Evolutionary conservation across 352 stramenopile species (phyloP).

Genomic region (Halophytophthora polymorphica): DNA sequence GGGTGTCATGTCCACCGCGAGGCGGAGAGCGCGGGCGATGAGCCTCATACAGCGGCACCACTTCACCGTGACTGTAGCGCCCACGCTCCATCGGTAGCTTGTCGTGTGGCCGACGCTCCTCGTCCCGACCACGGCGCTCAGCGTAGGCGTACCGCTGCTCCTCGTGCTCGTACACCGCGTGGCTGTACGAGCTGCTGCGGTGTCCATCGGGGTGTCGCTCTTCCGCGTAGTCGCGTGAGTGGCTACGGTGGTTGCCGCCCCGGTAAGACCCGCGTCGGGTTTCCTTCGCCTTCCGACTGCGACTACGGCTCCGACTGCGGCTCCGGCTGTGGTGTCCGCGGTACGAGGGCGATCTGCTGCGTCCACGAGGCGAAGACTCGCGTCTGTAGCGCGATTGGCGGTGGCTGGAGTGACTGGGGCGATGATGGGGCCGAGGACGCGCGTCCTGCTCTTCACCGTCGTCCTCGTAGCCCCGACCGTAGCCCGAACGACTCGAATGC

Average conservation of each 20-base stretch:
- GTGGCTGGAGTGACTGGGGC: constrained; percentile 24
- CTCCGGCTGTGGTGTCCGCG: constrained; percentile 17
- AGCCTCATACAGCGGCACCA: too few relatives aligned
- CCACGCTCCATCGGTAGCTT: too few relatives aligned
- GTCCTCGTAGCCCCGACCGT: constrained; percentile 16
- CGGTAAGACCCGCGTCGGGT: constrained; percentile 5
- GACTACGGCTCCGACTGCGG: constrained; percentile 24
- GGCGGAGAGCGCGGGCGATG: too few relatives aligned
- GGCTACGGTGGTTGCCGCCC: not conserved
- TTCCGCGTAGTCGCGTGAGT: constrained; percentile 14
- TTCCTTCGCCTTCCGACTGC: constrained; percentile 15
- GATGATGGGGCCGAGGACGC: constrained; percentile 15
- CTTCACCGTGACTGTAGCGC: too few relatives aligned
- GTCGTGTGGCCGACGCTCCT: too few relatives aligned
- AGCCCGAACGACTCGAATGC: constrained; percentile 7
- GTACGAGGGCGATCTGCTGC: constrained; percentile 16
- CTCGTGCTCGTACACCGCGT: too few relatives aligned
- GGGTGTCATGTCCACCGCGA: too few relatives aligned
- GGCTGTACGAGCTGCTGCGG: too few relatives aligned
- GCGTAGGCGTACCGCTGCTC: too few relatives aligned
- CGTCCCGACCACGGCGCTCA: too few relatives aligned
- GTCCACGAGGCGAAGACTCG: constrained; percentile 18
- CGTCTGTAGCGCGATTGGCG: constrained; percentile 25
- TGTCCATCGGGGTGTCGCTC: constrained; percentile 2
- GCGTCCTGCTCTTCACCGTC: constrained; percentile 23